phyloP scores from a whole-genome alignment of 2,329 filamentous ascomycete genomes.

The Ascochyta viciae-villosae region DNA sequence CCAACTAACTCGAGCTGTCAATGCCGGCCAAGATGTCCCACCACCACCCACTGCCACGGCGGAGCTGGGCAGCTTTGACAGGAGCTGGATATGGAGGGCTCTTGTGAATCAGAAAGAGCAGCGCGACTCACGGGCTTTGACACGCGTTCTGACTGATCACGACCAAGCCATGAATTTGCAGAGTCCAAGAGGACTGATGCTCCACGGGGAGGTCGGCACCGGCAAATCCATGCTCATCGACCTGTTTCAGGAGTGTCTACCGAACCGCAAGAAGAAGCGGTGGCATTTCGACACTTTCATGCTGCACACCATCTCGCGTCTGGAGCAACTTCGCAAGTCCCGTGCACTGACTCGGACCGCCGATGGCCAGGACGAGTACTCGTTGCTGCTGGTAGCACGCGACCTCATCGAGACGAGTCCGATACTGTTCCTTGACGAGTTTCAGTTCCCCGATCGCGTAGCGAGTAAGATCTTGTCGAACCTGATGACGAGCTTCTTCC shows the following conservation, averaged over 20 bases:
- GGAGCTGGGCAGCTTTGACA: slow-evolving; percentile 32
- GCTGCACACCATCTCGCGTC: slow-evolving; percentile 75
- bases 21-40: slow-evolving; percentile 28
- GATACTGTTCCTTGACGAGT: slow-evolving; percentile 82
- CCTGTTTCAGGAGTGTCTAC: slow-evolving; percentile 78
- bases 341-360: slow-evolving; percentile 29
- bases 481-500: slow-evolving; percentile 80
- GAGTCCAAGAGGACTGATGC: slow-evolving; percentile 75
- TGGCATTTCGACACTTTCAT: slow-evolving; percentile 91
- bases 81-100: slow-evolving; percentile 61
- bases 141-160: slow-evolving; percentile 71
- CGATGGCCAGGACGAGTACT: slow-evolving; percentile 64
- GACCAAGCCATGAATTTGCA: slow-evolving; percentile 74
- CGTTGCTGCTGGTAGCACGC: slow-evolving; percentile 75
- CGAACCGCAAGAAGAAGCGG: slow-evolving; percentile 73
- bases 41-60: slow-evolving; percentile 43
- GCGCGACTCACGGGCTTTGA: slow-evolving; percentile 65
- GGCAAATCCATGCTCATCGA: slow-evolving; percentile 88
- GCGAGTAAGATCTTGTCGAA: slow-evolving; percentile 81
- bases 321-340: slow-evolving; percentile 68
- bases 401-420: slow-evolving; percentile 78
- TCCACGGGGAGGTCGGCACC: slow-evolving; percentile 83
- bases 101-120: slow-evolving; percentile 63
- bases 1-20: slow-evolving; percentile 61
- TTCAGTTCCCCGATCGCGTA: slow-evolving; percentile 80